These are phyloP conservation scores for Magnolia changhungtana DNA, from an alignment of 164 flowering plant genomes.

Conservation along the genomic window DNA sequence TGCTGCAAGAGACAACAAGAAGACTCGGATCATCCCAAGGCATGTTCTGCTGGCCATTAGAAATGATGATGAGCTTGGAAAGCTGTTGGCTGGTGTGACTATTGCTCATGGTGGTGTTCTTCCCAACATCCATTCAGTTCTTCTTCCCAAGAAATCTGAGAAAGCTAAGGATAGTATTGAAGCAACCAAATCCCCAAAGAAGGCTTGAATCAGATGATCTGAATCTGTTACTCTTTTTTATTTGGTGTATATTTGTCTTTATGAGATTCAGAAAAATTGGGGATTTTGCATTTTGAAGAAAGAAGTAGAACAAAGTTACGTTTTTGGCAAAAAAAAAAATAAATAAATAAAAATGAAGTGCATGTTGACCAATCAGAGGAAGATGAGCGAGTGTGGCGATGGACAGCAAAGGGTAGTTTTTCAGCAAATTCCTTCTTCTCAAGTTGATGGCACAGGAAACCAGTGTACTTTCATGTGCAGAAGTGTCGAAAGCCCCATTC, in stretches of 20 bases:
- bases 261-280: neutral
- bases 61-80: slow-evolving; percentile 38
- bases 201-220: neutral
- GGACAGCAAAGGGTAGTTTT: too few species aligned
- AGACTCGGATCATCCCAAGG: slow-evolving; percentile 33
- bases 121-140: slow-evolving; percentile 33
- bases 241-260: neutral
- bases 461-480: too few species aligned
- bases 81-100: slow-evolving; percentile 31
- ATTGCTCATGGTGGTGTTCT: slow-evolving; percentile 36
- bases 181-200: slow-evolving; percentile 9
- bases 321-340: too few species aligned
- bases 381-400: too few species aligned
- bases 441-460: too few species aligned
- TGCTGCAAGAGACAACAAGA: slow-evolving; percentile 45
- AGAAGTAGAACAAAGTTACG: too few species aligned
- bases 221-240: neutral
- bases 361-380: too few species aligned
- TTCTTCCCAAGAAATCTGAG: slow-evolving; percentile 30
- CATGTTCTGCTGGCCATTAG: slow-evolving; percentile 36
- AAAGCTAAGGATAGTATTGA: neutral
- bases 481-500: too few species aligned
- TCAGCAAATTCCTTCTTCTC: too few species aligned
- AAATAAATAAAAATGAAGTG: too few species aligned
- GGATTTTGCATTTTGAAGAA: too few species aligned